Percentiles rank a stretch among this genome's conserved stretches.
Evolutionary conservation across 345 rosid species (phyloP).

Genomic region (Crucihimalaya himalaica): DNA sequence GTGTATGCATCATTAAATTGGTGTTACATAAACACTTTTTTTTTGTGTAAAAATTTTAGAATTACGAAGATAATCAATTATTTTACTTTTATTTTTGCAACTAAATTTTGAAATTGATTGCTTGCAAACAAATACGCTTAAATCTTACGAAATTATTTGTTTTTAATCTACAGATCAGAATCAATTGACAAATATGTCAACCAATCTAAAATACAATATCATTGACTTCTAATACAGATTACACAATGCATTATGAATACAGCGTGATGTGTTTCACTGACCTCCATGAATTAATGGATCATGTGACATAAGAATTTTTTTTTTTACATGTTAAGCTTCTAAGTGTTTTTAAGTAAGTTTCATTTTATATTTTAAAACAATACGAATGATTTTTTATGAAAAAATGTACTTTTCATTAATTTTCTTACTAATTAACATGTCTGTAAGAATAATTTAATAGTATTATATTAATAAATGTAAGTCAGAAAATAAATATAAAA

Average conservation of each 20-base stretch:
- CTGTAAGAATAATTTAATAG: not conserved
- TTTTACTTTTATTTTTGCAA: not conserved
- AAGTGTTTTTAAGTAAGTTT: not conserved
- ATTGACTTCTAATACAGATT: conserved; percentile 5
- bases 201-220: conserved; percentile 3
- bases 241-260: not conserved
- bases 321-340: not conserved
- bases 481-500: conserved; percentile 3
- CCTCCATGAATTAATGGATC: conserved; percentile 14
- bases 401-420: not conserved
- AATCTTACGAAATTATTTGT: not conserved
- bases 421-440: too few relatives aligned
- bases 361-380: too few relatives aligned
- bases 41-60: not conserved
- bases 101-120: not conserved
- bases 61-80: not conserved
- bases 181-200: conserved; percentile 11
- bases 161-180: not conserved
- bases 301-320: not conserved
- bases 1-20: not conserved
- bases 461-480: not conserved
- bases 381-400: not conserved
- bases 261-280: conserved; percentile 2
- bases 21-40: not conserved
- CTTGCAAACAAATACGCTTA: not conserved